Evolutionary conservation across 2,329 filamentous ascomycete species (phyloP), one percentile per base, ranked within the genome.

Genomic region (Botrytis paeoniae): DNA sequence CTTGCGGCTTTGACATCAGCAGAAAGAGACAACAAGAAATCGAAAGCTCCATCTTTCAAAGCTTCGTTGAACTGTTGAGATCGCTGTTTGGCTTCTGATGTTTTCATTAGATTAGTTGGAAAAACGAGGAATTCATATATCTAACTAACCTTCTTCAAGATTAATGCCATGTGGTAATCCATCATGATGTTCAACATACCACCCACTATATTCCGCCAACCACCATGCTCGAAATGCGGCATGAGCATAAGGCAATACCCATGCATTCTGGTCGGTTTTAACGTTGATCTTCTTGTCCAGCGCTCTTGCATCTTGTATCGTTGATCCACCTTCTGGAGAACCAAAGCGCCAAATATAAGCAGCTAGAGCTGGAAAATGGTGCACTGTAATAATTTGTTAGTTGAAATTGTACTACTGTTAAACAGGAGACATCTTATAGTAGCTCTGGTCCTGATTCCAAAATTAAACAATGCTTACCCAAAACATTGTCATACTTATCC

Each of bases 141-240:
- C 41, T 32, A 32, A 65, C 82, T 79, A 76, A 86, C 85, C 85
- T 81, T 87, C 83, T 76, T 89, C 87, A 22, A 93, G 78, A 94
- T 89, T 72, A 92, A 87, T 65, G 87, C 88, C 61, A 86, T 85
- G 41, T 90, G 85, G 39, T 85, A 88, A 86, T 75, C 88, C 85
- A 48, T 89, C 86, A 32, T 89, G 75, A 64, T 91, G 88, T 77
- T 97, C 94, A 73, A 93, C 86, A 80, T 95, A 97, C 85, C 94
- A 93, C 4, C 94, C 93, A 77, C 93, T 96, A 82, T 98, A 98
- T 79, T 98, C 94, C 45, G 93, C 91, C 64, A 98, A 87, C 96
- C 96, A 99, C 87, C 93, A 94, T 7, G 92, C 89, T 71, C 89
- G 88, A 20, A 95, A 87, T 5, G 93, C 92, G 63, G 95, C 93